A percentile compares a stretch with the other conserved stretches of the same genome.
Conservation (phyloP, 2,329 filamentous ascomycete species). For the Diplodia sapinea region DNA sequence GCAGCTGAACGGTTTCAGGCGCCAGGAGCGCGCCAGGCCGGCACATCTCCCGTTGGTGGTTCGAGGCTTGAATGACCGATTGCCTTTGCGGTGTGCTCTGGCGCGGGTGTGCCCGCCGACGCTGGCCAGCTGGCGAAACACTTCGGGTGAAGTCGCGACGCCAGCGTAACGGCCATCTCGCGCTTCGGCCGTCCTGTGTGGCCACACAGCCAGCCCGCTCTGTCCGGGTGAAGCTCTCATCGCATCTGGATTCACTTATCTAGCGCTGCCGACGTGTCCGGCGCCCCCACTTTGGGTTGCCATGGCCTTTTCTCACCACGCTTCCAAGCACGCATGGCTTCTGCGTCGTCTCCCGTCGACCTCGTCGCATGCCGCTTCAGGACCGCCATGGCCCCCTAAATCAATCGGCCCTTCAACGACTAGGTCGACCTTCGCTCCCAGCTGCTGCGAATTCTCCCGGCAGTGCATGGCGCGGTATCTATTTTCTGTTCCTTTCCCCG, state of each 20-base stretch:
- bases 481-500: neutral
- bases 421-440: neutral
- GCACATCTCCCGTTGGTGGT: conserved; percentile 31
- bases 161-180: conserved; percentile 1
- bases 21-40: conserved; percentile 18
- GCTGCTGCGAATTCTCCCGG: neutral
- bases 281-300: conserved; percentile 14
- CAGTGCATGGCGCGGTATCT: neutral
- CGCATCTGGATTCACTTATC: conserved; percentile 10
- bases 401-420: neutral
- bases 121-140: conserved; percentile 1
- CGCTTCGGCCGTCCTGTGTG: neutral
- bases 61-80: conserved; percentile 30
- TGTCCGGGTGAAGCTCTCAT: conserved; percentile 1
- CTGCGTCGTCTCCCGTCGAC: conserved; percentile 11
- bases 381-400: neutral
- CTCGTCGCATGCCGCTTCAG: neutral
- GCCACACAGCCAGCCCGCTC: neutral
- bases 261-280: conserved; percentile 26
- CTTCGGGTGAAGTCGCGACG: conserved; percentile 29
- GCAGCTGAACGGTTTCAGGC: conserved; percentile 9
- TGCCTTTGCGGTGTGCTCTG: conserved; percentile 14
- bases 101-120: neutral
- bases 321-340: conserved; percentile 7
- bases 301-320: conserved; percentile 5